Base-by-base conservation (phyloP, 768 basidiomycete genomes). In the Grammothele lineata region DNA sequence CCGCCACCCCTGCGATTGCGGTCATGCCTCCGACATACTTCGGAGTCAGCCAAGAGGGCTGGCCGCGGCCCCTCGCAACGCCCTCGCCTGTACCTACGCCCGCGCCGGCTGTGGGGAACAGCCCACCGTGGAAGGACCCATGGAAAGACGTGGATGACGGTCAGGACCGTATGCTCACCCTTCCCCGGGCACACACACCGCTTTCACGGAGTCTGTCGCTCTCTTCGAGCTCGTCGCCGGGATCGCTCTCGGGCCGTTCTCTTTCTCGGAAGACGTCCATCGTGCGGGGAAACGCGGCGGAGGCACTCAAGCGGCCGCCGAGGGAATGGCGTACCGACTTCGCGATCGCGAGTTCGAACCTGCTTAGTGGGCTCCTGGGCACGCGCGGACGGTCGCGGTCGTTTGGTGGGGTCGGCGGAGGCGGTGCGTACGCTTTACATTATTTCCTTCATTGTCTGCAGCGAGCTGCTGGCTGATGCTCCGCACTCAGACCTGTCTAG, bases 271-370 rank as follows among this genome's bases (percentile, higher is more conserved):
- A 49, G 26, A 21, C 48, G 15, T 58, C 57, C 4, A 27, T 57
- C 8, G 6, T 36, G 23, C 44, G 47, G 9, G 45, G 49, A 8
- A 37, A 46, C 15, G 43, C 38, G 4, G 35, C 47, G 26, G 50
- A 44, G 43, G 43, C 47, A 26, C 15, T 32, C 5, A 63, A 58
- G 52, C 52, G 61, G 9, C 61, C 62, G 6, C 62, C 62, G 17
- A 50, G 60, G 9, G 60, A 64, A 25, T 67, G 66, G 66, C 48
- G 66, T 26, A 47, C 64, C 1, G 63, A 64, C 37, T 67, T 67
- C 54, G 57, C 56, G 37, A 61, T 65, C 61, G 53, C 51, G 5
- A 50, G 57, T 19, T 46, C 57, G 1, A 43, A 50, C 6, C 37
- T 55, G 5, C 37, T 66, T 1, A 50, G 57, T 22, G 51, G 57